These are phyloP conservation scores for Physcomitrium patens DNA, from an alignment of 225 moss, liverwort and hornwort species.

Conservation along the genomic window DNA sequence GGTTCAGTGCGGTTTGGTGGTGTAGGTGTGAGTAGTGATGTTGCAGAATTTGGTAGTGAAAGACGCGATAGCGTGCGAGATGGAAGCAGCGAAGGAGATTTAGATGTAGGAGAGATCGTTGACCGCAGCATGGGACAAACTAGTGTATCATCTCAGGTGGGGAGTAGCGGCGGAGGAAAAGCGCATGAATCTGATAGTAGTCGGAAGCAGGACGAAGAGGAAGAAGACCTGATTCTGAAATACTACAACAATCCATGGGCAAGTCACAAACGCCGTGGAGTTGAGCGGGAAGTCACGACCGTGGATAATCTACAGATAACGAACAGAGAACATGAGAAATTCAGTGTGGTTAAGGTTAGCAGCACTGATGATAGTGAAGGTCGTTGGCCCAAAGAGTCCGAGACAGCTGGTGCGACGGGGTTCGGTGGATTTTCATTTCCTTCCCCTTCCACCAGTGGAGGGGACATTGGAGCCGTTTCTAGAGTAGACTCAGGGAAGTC, in stretches of 20 bases:
- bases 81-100: conserved; percentile 82
- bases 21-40: conserved; percentile 82
- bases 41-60: conserved; percentile 85
- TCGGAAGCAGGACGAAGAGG: conserved; percentile 70
- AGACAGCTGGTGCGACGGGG: conserved; percentile 54
- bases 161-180: conserved; percentile 36
- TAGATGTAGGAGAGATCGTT: conserved; percentile 58
- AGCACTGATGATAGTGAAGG: conserved; percentile 53
- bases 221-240: conserved; percentile 87
- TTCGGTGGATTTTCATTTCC: conserved; percentile 97
- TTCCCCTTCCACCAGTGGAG: conserved; percentile 90
- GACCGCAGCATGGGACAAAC: conserved; percentile 47
- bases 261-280: conserved; percentile 77
- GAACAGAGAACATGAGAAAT: conserved; percentile 53
- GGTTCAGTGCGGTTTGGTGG: conserved; percentile 84
- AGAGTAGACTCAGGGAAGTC: conserved; percentile 97
- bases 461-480: conserved; percentile 84
- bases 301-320: conserved; percentile 43
- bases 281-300: conserved; percentile 68
- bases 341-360: conserved; percentile 46
- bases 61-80: conserved; percentile 81
- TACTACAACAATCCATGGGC: conserved; percentile 93
- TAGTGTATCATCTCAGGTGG: conserved; percentile 55
- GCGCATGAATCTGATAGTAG: conserved; percentile 57
- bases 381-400: conserved; percentile 66